phyloP scores from a whole-genome alignment of 495 filamentous ascomycete species.

The Trichoderma gamsii region DNA sequence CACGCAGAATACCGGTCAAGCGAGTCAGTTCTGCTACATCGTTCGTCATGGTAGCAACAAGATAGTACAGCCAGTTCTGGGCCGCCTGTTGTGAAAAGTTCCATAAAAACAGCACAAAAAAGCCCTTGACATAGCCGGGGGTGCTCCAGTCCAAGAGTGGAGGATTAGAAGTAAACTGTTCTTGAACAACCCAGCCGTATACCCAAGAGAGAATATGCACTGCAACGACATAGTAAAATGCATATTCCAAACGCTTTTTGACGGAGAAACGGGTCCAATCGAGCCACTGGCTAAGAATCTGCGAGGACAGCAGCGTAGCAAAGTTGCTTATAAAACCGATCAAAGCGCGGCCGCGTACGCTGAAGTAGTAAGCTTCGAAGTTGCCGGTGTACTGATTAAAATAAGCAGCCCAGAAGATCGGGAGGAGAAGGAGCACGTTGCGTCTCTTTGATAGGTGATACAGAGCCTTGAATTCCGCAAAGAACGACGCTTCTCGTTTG shows the following conservation, averaged over 20 bases:
- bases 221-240: constrained; percentile 40
- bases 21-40: constrained; percentile 28
- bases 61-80: constrained; percentile 41
- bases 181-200: constrained; percentile 46
- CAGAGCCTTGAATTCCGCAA: constrained; percentile 34
- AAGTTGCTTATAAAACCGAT: constrained; percentile 37
- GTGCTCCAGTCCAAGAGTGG: constrained; percentile 40
- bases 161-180: constrained; percentile 38
- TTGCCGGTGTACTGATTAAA: constrained; percentile 48
- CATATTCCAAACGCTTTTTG: constrained; percentile 35
- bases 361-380: constrained; percentile 49
- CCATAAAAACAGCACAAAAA: constrained; percentile 45
- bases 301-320: constrained; percentile 30
- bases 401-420: constrained; percentile 41
- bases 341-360: constrained; percentile 42
- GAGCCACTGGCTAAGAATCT: constrained; percentile 37
- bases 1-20: constrained; percentile 26
- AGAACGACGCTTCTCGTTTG: constrained; percentile 33
- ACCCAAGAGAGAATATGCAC: constrained; percentile 40
- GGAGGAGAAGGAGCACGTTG: constrained; percentile 42
- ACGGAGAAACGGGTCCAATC: constrained; percentile 35
- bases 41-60: constrained; percentile 22
- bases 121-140: constrained; percentile 38
- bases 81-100: constrained; percentile 40
- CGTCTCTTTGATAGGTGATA: constrained; percentile 34